Conservation (phyloP, 2,329 filamentous ascomycete species). For the Colletotrichum somersetense region DNA sequence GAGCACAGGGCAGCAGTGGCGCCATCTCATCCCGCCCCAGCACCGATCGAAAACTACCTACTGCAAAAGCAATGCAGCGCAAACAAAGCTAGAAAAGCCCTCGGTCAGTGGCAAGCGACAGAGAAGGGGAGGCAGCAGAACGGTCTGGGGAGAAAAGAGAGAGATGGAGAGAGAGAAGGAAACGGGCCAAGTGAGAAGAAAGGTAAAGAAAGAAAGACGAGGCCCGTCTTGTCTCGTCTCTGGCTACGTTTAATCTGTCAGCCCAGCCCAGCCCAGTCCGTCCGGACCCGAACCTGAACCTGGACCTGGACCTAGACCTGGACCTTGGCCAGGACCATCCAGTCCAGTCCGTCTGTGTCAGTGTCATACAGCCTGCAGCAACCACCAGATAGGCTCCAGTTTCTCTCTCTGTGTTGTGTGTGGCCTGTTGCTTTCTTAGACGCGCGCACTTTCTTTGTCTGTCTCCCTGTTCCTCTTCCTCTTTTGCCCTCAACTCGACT, state of each 20-base stretch:
- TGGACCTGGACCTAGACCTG: no score
- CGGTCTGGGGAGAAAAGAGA: no score
- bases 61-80: neutral
- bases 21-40: neutral
- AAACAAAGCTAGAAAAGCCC: neutral
- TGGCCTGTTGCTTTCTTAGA: no score
- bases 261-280: neutral
- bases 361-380: neutral
- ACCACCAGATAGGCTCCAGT: neutral
- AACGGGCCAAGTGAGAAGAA: no score
- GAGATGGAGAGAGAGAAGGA: no score
- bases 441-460: neutral
- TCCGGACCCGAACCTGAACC: neutral
- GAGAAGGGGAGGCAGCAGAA: neutral
- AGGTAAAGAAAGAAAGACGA: neutral
- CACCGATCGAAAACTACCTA: neutral
- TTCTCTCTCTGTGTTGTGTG: neutral
- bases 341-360: neutral
- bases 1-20: conserved; percentile 24
- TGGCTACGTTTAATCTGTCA: neutral
- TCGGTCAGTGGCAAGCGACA: neutral
- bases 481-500: neutral
- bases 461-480: neutral
- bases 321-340: neutral
- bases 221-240: neutral